Evolutionary conservation across 257 asterid species (phyloP).

Genomic region (Dorcoceras hygrometricum): DNA sequence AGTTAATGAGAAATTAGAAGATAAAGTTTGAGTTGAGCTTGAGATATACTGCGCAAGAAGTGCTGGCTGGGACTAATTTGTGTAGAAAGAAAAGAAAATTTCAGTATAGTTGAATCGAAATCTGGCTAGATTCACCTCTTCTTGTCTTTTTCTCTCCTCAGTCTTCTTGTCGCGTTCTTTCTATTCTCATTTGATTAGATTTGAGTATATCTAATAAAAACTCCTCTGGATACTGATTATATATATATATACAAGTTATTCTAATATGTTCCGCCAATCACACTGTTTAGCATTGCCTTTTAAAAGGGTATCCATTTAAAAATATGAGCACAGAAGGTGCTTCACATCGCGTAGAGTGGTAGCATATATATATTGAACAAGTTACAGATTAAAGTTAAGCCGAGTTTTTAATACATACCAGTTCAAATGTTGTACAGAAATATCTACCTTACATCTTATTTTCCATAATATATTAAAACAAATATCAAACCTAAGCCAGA

Average conservation of each 20-base stretch:
- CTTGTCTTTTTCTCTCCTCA: too few species aligned
- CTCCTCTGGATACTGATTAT: too few species aligned
- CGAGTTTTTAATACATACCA: neutral
- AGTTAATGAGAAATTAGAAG: slow-evolving; percentile 62
- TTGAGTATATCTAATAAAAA: too few species aligned
- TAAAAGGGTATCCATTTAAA: too few species aligned
- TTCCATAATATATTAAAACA: too few species aligned
- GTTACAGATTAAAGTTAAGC: neutral
- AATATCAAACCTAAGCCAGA: slow-evolving; percentile 43
- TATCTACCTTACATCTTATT: neutral
- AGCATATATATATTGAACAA: neutral
- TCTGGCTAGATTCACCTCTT: neutral
- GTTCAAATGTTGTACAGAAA: neutral
- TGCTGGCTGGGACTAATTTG: neutral
- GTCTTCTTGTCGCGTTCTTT: neutral
- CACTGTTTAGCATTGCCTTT: neutral
- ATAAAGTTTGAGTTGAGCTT: slow-evolving; percentile 44
- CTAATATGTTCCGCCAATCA: neutral
- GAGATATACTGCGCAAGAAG: slow-evolving; percentile 4
- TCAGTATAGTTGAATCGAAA: neutral
- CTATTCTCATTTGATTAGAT: neutral
- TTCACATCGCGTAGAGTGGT: too few species aligned
- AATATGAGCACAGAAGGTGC: too few species aligned
- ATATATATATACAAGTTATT: neutral
- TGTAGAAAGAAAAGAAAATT: neutral